Evolutionary conservation across 2,329 filamentous ascomycete species (phyloP).

Genomic region (Polytolypa hystricis): DNA sequence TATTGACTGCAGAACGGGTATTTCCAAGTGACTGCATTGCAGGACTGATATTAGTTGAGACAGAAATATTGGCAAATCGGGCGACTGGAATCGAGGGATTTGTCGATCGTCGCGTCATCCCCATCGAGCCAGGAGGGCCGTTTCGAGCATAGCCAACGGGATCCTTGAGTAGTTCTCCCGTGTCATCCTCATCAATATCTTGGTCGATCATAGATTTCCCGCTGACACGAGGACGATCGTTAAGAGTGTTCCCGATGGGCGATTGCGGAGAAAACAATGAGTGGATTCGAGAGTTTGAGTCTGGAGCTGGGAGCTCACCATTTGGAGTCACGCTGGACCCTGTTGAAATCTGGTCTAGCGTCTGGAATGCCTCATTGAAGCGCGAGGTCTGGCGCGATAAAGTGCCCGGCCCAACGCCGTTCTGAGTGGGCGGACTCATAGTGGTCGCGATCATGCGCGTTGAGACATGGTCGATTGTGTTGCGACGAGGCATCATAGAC

Average conservation of each 20-base stretch:
- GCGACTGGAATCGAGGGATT: constrained; percentile 60
- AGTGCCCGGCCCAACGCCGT: constrained; percentile 20
- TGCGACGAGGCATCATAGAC: constrained; percentile 32
- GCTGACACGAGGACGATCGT: constrained; percentile 41
- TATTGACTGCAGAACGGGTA: constrained; percentile 37
- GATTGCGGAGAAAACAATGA: constrained; percentile 52
- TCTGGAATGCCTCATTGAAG: constrained; percentile 51
- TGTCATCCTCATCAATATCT: constrained; percentile 50
- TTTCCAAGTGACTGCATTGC: constrained; percentile 44
- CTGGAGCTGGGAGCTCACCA: constrained; percentile 42
- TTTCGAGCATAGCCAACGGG: constrained; percentile 60
- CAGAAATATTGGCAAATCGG: constrained; percentile 57
- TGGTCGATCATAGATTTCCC: constrained; percentile 56
- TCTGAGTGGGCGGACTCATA: constrained; percentile 9
- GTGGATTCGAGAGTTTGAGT: constrained; percentile 39
- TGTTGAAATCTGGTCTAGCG: constrained; percentile 46
- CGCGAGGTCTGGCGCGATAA: constrained; percentile 44
- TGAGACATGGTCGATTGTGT: constrained; percentile 42
- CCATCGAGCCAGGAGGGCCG: constrained; percentile 38
- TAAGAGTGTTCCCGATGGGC: constrained; percentile 44
- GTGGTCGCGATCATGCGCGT: constrained; percentile 7
- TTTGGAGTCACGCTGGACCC: constrained; percentile 32
- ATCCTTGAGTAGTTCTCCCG: constrained; percentile 51
- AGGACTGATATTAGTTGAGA: constrained; percentile 55
- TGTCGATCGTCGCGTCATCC: constrained; percentile 51